These are phyloP conservation scores for Collybia sordida DNA, from an alignment of 768 basidiomycete genomes.

Conservation along the genomic window DNA sequence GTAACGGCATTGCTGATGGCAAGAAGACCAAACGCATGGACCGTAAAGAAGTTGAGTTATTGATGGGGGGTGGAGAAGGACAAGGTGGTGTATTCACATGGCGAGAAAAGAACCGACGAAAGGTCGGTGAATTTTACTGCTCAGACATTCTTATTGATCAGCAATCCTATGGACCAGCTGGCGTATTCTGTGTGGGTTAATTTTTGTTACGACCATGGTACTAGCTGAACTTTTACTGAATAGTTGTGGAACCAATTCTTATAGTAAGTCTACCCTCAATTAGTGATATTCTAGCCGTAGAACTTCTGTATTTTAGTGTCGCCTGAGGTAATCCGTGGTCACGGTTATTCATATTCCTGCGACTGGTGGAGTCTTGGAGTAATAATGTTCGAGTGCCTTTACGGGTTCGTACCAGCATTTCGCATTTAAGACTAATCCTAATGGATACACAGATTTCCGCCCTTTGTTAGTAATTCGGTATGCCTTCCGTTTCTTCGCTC, in stretches of 20 bases:
- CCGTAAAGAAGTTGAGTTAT: constrained; percentile 75
- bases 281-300: not conserved
- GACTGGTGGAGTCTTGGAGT: constrained; percentile 99
- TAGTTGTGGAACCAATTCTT: constrained; percentile 85
- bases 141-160: constrained; percentile 20
- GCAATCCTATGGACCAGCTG: constrained; percentile 44
- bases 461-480: constrained; percentile 94
- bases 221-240: constrained; percentile 23
- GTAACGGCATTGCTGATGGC: constrained; percentile 61
- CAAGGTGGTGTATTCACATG: constrained; percentile 89
- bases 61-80: constrained; percentile 83
- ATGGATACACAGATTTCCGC: constrained; percentile 68
- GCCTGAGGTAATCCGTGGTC: constrained; percentile 86
- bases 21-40: constrained; percentile 78
- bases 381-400: constrained; percentile 95
- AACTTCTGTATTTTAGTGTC: constrained; percentile 57
- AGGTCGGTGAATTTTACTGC: constrained; percentile 49
- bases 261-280: constrained; percentile 55
- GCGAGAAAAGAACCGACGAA: constrained; percentile 91
- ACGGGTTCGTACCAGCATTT: constrained; percentile 57
- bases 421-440: constrained; percentile 10
- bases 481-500: constrained; percentile 23
- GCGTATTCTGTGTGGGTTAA: constrained; percentile 83
- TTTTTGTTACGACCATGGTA: constrained; percentile 13
- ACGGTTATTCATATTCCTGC: constrained; percentile 91